phyloP scores from a whole-genome alignment of 2,329 filamentous ascomycete genomes.

The Septoria petroselini region DNA sequence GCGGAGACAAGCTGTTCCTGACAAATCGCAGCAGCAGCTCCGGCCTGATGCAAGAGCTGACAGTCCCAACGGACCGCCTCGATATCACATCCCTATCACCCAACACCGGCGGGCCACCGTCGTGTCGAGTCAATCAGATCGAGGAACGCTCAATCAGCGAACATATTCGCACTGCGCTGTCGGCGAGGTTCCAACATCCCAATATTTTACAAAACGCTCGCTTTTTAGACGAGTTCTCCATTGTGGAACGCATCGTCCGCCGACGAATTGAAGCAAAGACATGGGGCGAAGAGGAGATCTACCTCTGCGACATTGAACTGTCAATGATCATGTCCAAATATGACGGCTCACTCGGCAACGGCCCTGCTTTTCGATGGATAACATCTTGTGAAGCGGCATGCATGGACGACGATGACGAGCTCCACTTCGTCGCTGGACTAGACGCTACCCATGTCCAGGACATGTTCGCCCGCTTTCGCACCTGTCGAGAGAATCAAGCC shows the following conservation, averaged over 20 bases:
- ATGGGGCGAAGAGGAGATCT: slow-evolving; percentile 6
- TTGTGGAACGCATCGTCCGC: slow-evolving; percentile 8
- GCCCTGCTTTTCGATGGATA: slow-evolving; percentile 15
- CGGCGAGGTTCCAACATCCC: slow-evolving; percentile 12
- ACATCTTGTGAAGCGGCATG: not conserved
- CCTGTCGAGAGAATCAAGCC: slow-evolving; percentile 9
- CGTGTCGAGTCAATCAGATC: slow-evolving; percentile 11
- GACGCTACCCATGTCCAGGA: slow-evolving; percentile 6
- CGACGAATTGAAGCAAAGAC: slow-evolving; percentile 10
- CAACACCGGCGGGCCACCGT: not conserved
- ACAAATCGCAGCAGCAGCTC: slow-evolving; percentile 14
- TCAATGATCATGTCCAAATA: slow-evolving; percentile 17
- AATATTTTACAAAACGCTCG: slow-evolving; percentile 14
- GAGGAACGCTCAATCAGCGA: slow-evolving; percentile 8
- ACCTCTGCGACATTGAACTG: slow-evolving; percentile 13
- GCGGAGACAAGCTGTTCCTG: slow-evolving; percentile 14
- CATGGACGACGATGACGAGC: not conserved
- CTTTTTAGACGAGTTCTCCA: slow-evolving; percentile 15
- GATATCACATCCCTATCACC: not conserved
- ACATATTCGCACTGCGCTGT: slow-evolving; percentile 13
- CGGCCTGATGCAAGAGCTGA: slow-evolving; percentile 6
- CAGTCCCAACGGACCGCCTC: slow-evolving; percentile 14
- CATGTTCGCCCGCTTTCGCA: slow-evolving; percentile 12
- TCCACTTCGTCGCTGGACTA: slow-evolving; percentile 8
- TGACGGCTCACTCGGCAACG: slow-evolving; percentile 15